Conservation (phyloP, 2,329 filamentous ascomycete species). For the Colletotrichum sp. region DNA sequence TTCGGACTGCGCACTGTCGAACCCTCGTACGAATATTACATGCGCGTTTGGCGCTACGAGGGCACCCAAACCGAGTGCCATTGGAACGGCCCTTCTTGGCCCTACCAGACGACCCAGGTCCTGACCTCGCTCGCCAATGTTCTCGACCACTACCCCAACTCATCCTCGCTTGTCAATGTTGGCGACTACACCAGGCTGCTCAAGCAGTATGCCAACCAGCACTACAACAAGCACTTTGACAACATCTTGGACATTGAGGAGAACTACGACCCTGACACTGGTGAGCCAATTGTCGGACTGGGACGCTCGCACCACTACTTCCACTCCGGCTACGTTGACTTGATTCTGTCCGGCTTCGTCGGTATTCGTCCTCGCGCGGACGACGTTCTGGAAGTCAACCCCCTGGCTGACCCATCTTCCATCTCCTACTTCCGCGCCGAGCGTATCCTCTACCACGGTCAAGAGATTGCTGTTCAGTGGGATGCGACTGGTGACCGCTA, state of each 20-base stretch:
- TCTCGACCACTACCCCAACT: conserved; percentile 31
- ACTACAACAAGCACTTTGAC: conserved; percentile 43
- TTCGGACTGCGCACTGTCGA: conserved; percentile 49
- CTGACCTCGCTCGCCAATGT: conserved; percentile 43
- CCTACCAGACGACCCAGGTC: conserved; percentile 45
- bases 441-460: conserved; percentile 47
- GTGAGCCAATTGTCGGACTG: conserved; percentile 22
- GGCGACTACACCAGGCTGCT: conserved; percentile 43
- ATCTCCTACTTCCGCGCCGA: conserved; percentile 47
- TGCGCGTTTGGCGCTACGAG: conserved; percentile 21
- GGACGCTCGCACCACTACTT: conserved; percentile 42
- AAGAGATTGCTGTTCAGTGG: conserved; percentile 43
- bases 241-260: conserved; percentile 37
- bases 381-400: conserved; percentile 40
- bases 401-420: conserved; percentile 37
- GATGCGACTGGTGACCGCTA: conserved; percentile 43
- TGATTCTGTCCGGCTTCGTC: conserved; percentile 47
- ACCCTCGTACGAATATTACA: conserved; percentile 43
- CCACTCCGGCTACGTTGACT: conserved; percentile 50
- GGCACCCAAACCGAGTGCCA: conserved; percentile 34
- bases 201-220: conserved; percentile 42
- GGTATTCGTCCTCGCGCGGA: conserved; percentile 43
- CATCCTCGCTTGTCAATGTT: conserved; percentile 31
- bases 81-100: conserved; percentile 53
- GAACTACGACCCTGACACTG: conserved; percentile 42